Base-by-base conservation (phyloP, 805 yeast genomes). In the Komagataella kurtzmanii region DNA sequence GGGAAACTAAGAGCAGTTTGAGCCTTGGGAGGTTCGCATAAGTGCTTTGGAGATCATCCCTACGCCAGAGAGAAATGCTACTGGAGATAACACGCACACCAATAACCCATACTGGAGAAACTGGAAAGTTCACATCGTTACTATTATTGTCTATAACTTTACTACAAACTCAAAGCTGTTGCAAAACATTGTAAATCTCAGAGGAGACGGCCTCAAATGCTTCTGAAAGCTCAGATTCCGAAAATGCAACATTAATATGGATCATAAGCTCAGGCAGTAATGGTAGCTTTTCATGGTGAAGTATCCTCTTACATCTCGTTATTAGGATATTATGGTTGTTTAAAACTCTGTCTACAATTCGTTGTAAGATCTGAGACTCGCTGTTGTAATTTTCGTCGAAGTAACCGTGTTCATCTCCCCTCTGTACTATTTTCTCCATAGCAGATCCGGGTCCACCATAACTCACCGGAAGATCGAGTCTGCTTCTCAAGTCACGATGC, bases 221-320 rank as follows among this genome's bases (percentile, higher is more conserved):
- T 17, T 62, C 57, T 51, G 60, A 64, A 45, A 80, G 55, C 53
- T 82, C 85, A 14, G 64, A 58, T 45, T 63, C 65, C 14, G 70
- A 62, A 58, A 80, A 66, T 3, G 71, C 75, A 7, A 75, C 69
- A 53, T 76, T 77, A 45, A 79, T 61, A 55, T 71, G 68, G 21
- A 85, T 59, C 52, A 77, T 71, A 57, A 85, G 65, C 53, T 80
- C 78, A 47, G 88, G 88, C 49, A 77, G 73, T 46, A 81, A 66
- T 7, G 93, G 88, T 54, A 85, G 71, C 50, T 80, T 68, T 62
- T 89, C 97, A 61, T 83, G 95, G 57, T 78, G 81, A 51, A 83
- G 70, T 10, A 88, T 74, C 59, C 96, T 79, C 45, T 81, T 69
- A 2, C 68, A 56, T 54, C 72, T 59, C 8, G 78, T 73, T 48